Percentiles rank a stretch among this genome's conserved stretches.
These are phyloP conservation scores for Lepidopterella palustris DNA, from an alignment of 495 filamentous ascomycete species.

Conservation along the genomic window DNA sequence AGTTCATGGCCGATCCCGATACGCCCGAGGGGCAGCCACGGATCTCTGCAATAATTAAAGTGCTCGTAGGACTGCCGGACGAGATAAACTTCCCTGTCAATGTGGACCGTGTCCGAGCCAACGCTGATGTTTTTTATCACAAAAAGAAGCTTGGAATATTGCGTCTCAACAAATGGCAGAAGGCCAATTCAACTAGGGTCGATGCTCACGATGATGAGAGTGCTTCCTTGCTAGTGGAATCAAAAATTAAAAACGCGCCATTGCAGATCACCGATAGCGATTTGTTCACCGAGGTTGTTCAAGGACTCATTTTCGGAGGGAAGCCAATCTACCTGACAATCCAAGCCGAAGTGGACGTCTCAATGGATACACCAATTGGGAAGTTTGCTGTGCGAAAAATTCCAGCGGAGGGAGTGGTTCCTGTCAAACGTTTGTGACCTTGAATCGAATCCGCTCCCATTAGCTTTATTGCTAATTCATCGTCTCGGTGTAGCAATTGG, in stretches of 20 bases:
- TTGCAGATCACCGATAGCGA: conserved; percentile 70
- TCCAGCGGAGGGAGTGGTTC: conserved; percentile 76
- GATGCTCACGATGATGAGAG: conserved; percentile 47
- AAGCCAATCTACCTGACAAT: conserved; percentile 59
- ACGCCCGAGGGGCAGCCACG: conserved; percentile 67
- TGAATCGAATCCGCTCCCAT: conserved; percentile 24
- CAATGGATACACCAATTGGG: conserved; percentile 72
- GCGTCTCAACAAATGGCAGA: conserved; percentile 73
- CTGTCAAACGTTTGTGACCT: conserved; percentile 61
- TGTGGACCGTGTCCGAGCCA: conserved; percentile 66
- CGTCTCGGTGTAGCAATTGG: conserved; percentile 37
- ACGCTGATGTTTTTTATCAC: conserved; percentile 71
- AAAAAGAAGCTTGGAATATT: conserved; percentile 68
- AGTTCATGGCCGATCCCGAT: conserved; percentile 66
- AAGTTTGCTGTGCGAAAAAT: conserved; percentile 70
- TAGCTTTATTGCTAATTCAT: conserved; percentile 21
- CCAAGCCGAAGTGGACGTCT: conserved; percentile 75
- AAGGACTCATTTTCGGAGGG: conserved; percentile 65
- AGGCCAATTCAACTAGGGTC: conserved; percentile 68
- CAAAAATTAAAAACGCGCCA: conserved; percentile 68
- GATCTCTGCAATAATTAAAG: conserved; percentile 75
- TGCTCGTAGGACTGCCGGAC: conserved; percentile 65
- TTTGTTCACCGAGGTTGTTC: conserved; percentile 67
- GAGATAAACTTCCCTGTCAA: conserved; percentile 79
- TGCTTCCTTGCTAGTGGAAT: conserved; percentile 60